phyloP scores from a whole-genome alignment of 2,329 filamentous ascomycete genomes.

The Stachybotrys chartarum region DNA sequence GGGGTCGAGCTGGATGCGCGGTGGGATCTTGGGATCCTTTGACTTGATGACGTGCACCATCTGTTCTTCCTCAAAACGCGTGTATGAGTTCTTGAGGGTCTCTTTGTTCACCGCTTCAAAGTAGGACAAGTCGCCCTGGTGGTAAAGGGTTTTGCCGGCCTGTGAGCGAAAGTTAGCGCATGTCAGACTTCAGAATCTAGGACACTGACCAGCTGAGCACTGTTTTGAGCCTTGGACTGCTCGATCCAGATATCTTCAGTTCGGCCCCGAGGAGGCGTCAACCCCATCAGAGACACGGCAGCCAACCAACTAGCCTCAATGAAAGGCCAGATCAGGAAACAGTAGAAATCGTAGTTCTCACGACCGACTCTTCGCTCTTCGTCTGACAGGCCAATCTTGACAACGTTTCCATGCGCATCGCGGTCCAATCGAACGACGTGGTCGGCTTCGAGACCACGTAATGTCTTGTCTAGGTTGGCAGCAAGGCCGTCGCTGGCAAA shows the following conservation, averaged over 20 bases:
- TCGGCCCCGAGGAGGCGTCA: slow-evolving; percentile 61
- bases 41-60: slow-evolving; percentile 71
- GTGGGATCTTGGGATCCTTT: slow-evolving; percentile 54
- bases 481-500: slow-evolving; percentile 82
- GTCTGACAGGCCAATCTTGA: slow-evolving; percentile 65
- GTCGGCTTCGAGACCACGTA: slow-evolving; percentile 71
- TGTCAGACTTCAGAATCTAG: too few relatives aligned
- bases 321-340: slow-evolving; percentile 97
- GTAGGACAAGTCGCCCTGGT: slow-evolving; percentile 94
- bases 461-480: slow-evolving; percentile 72
- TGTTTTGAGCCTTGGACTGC: slow-evolving; percentile 68
- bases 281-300: slow-evolving; percentile 77
- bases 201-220: slow-evolving; percentile 63
- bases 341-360: slow-evolving; percentile 98
- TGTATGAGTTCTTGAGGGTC: slow-evolving; percentile 88
- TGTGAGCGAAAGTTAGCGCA: slow-evolving; percentile 26
- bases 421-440: slow-evolving; percentile 64
- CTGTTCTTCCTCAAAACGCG: slow-evolving; percentile 82
- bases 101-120: slow-evolving; percentile 99
- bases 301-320: slow-evolving; percentile 93
- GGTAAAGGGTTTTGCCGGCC: slow-evolving; percentile 93
- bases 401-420: slow-evolving; percentile 47
- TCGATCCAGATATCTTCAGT: slow-evolving; percentile 73
- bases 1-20: slow-evolving; percentile 60
- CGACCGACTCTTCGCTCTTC: slow-evolving; percentile 70